These are phyloP conservation scores for Candida sp. DNA, from an alignment of 1,139 yeast species.

Conservation along the genomic window DNA sequence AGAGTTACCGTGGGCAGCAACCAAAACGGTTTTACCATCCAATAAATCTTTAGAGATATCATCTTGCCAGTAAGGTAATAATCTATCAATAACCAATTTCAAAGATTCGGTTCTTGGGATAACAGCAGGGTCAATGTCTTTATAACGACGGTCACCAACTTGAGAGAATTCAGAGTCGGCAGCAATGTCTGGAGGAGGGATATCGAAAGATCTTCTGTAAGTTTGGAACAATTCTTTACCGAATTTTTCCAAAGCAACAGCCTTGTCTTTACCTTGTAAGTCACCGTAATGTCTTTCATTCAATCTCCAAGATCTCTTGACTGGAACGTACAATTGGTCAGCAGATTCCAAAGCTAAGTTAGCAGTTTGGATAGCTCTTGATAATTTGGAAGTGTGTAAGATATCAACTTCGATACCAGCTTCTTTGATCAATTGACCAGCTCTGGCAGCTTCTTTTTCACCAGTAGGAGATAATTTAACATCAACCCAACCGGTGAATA, in stretches of 20 bases:
- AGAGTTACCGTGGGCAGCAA: conserved; percentile 99
- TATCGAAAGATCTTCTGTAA: conserved; percentile 97
- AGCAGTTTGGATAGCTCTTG: conserved; percentile 98
- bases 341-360: conserved; percentile 89
- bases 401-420: conserved; percentile 83
- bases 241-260: conserved; percentile 81
- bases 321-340: conserved; percentile 90
- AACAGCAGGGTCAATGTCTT: conserved; percentile 75
- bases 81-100: conserved; percentile 92
- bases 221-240: conserved; percentile 94
- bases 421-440: conserved; percentile 91
- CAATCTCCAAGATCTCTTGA: conserved; percentile 95
- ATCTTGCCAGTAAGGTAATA: conserved; percentile 98
- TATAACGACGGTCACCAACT: conserved; percentile 81
- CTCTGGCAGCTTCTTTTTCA: conserved; percentile 86
- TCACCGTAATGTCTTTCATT: conserved; percentile 99
- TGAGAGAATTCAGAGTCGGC: conserved; percentile 82
- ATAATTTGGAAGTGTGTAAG: conserved; percentile 85
- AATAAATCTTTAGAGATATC: conserved; percentile 83
- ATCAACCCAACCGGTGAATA: conserved; percentile 99
- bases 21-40: conserved; percentile 83
- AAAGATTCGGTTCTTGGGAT: conserved; percentile 95
- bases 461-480: conserved; percentile 84
- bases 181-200: conserved; percentile 91
- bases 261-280: conserved; percentile 98